Evolutionary conservation across 495 filamentous ascomycete species (phyloP), one percentile per base, ranked within the genome.

Genomic region (Geopyxis carbonaria): DNA sequence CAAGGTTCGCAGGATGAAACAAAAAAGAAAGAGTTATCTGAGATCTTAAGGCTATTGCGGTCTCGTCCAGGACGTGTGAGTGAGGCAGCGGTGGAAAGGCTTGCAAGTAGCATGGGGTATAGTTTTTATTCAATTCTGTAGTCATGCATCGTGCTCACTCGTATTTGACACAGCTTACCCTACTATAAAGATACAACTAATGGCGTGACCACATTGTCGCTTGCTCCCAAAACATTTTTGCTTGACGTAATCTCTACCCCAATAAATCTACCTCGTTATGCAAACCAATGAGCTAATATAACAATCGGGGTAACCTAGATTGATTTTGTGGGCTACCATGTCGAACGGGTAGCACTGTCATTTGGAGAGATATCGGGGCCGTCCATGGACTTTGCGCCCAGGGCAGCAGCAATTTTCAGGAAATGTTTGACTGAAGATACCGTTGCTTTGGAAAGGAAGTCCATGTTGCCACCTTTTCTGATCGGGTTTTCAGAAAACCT

Each of bases 401-500:
- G 45, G 7, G 57, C 57, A 1, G 47, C 53, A 3, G 30, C 34
- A 16, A 75, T 77, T 10, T 58, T 77, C n/a, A 53, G 65, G 9
- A 56, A 60, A 20, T 68, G 73, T 44, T 59, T 77, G 5, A 4
- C 14, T 20, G n/a, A 34, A 16, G 11, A 22, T 16, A 11, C 33
- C 37, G 2, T 35, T 21, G 13, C 13, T 7, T 13, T 28, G 1
- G 51, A 47, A 27, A 62, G 70, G 31, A 67, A 61, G 33, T 62
- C 68, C 3, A 45, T 75, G 8, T 71, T 70, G 34, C 78, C 73
- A 43, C 69, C 52, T 5, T 42, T 62, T 21, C 61, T 92, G 16
- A 68, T 73, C 15, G 61, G 62, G 3, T 95, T 95, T 55, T 73
- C 78, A 14, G 68, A 64, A 29, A 94, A 93, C 58, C 61, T 97